These are phyloP conservation scores for Trichocladium antarcticum DNA, from an alignment of 495 filamentous ascomycete genomes.

Conservation along the genomic window DNA sequence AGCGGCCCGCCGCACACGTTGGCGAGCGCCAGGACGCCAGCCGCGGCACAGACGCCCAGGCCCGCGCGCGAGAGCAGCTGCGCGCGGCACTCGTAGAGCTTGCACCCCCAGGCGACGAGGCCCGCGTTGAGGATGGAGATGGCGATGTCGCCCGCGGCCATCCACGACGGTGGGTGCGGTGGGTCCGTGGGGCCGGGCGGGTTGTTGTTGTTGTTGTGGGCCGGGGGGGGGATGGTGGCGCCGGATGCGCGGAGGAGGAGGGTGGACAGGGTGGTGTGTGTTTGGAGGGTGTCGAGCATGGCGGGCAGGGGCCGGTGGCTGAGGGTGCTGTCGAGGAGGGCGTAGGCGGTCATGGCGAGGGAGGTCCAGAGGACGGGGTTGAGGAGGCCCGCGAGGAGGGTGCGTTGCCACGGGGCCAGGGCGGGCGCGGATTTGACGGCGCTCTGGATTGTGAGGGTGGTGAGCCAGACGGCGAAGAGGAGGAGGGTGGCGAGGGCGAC, in stretches of 20 bases:
- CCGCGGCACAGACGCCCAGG: slow-evolving; percentile 26
- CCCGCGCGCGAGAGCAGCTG: slow-evolving; percentile 33
- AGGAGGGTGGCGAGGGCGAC: slow-evolving; percentile 27
- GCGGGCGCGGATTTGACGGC: slow-evolving; percentile 17
- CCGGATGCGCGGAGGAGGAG: slow-evolving; percentile 22
- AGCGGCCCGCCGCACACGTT: slow-evolving; percentile 31
- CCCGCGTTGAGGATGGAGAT: slow-evolving; percentile 35
- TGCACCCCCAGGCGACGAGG: slow-evolving; percentile 37
- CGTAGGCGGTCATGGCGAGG: slow-evolving; percentile 31
- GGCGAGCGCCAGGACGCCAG: slow-evolving; percentile 20
- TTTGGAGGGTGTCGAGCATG: slow-evolving; percentile 28
- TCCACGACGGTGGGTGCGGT: not conserved
- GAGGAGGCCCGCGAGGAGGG: slow-evolving; percentile 24
- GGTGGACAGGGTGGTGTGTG: slow-evolving; percentile 26
- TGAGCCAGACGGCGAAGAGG: slow-evolving; percentile 32
- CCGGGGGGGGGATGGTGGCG: not conserved
- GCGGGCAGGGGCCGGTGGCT: slow-evolving; percentile 14
- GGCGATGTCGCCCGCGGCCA: slow-evolving; percentile 37
- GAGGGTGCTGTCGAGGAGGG: slow-evolving; percentile 26
- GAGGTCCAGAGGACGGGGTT: slow-evolving; percentile 38
- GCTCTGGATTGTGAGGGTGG: slow-evolving; percentile 30
- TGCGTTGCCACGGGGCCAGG: slow-evolving; percentile 16
- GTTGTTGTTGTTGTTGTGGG: not conserved
- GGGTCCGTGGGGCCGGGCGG: no score
- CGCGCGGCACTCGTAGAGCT: slow-evolving; percentile 37